phyloP scores from a whole-genome alignment of 805 yeast genomes.

The Blastobotrys terrestris region DNA sequence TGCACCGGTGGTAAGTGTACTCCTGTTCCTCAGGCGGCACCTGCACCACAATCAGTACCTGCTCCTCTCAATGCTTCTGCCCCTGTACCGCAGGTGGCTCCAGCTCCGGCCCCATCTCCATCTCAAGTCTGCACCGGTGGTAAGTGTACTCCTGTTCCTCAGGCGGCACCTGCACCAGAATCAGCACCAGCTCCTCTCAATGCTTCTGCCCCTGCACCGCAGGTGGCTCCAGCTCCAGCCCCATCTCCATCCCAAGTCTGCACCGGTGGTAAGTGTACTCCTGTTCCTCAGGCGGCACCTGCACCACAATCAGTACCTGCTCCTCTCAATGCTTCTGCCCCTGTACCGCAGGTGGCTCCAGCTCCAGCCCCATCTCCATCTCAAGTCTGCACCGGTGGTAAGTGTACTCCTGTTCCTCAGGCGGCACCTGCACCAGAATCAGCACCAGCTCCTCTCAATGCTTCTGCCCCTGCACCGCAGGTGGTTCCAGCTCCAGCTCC shows the following conservation, averaged over 20 bases:
- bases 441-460: background rate
- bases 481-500: background rate
- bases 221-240: background rate
- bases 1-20: background rate
- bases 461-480: conserved; percentile 1
- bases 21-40: conserved; percentile 4
- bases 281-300: background rate
- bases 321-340: background rate
- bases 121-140: too few species aligned
- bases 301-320: background rate
- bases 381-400: background rate
- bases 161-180: background rate
- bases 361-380: background rate
- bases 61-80: background rate
- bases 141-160: too few species aligned
- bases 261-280: background rate
- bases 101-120: background rate
- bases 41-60: background rate
- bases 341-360: background rate
- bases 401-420: conserved; percentile 2
- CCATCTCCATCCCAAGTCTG: too few species aligned
- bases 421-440: too few species aligned
- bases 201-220: background rate
- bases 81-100: background rate
- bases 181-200: background rate